A percentile compares a stretch with the other conserved stretches of the same genome.
phyloP scores from a whole-genome alignment of 2,329 filamentous ascomycete genomes.

The Magnaporthiopsis poae region DNA sequence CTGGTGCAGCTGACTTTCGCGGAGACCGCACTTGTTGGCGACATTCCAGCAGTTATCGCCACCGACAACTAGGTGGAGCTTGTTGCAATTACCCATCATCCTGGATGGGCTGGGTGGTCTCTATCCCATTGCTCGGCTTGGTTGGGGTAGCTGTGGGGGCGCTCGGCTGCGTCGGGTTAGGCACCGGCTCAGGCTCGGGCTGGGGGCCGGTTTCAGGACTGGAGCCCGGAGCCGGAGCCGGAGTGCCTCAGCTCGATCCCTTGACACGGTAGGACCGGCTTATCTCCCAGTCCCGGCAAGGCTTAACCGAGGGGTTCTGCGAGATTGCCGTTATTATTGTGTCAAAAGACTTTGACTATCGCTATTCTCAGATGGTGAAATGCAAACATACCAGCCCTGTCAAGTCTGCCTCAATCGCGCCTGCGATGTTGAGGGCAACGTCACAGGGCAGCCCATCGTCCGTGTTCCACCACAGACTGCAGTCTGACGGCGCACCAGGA shows the following conservation, averaged over 20 bases:
- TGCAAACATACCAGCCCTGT: slow-evolving; percentile 2
- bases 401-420: slow-evolving; percentile 2
- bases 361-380: not conserved
- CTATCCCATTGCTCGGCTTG: slow-evolving; percentile 1
- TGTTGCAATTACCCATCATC: slow-evolving; percentile 7
- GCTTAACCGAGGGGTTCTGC: not conserved
- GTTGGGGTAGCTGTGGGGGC: not conserved
- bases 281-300: slow-evolving; percentile 8
- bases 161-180: not conserved
- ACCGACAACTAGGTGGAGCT: slow-evolving; percentile 4
- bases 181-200: not conserved
- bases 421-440: slow-evolving; percentile 8
- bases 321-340: not conserved
- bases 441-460: slow-evolving; percentile 11
- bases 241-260: slow-evolving; percentile 6
- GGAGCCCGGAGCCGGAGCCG: not conserved
- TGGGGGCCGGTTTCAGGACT: not conserved
- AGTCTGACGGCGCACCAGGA: slow-evolving; percentile 7
- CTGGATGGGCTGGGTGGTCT: slow-evolving; percentile 5
- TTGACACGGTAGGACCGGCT: slow-evolving; percentile 11
- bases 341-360: no score
- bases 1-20: slow-evolving; percentile 1
- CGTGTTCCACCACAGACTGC: slow-evolving; percentile 10
- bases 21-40: not conserved
- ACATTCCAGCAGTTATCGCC: slow-evolving; percentile 8